phyloP scores from a whole-genome alignment of 208 protist species.

The Crithidia expoeki region DNA sequence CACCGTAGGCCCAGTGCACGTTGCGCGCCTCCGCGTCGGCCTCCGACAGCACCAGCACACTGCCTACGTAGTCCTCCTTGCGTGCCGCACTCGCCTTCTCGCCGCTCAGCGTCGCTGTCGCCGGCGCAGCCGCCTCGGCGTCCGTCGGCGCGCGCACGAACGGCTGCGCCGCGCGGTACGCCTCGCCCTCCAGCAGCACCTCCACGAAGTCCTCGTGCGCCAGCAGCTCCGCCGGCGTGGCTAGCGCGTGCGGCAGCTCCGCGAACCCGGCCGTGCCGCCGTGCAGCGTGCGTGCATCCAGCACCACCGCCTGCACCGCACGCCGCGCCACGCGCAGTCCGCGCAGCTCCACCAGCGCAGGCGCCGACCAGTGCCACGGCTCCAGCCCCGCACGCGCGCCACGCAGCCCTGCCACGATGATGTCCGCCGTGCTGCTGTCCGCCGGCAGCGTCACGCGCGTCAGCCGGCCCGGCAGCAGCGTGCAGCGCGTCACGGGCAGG shows the following conservation, averaged over 20 bases:
- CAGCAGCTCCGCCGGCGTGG: slow-evolving; percentile 21
- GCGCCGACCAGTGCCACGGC: not conserved
- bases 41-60: slow-evolving; percentile 27
- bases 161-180: slow-evolving; percentile 10
- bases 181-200: slow-evolving; percentile 9
- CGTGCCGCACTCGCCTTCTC: not conserved
- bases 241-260: slow-evolving; percentile 21
- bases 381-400: slow-evolving; percentile 12
- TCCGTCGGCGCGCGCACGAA: slow-evolving; percentile 12
- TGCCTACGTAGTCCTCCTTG: not conserved
- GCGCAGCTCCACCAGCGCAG: slow-evolving; percentile 22
- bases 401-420: slow-evolving; percentile 30
- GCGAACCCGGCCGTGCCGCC: slow-evolving; percentile 13
- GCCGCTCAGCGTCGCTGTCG: not conserved
- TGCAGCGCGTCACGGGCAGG: slow-evolving; percentile 22
- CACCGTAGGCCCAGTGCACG: slow-evolving; percentile 29
- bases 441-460: slow-evolving; percentile 28
- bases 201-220: slow-evolving; percentile 23
- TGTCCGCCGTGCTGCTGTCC: slow-evolving; percentile 23
- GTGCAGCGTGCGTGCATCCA: slow-evolving; percentile 23
- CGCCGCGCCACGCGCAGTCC: slow-evolving; percentile 27
- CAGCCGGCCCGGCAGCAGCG: slow-evolving; percentile 8
- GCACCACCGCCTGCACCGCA: slow-evolving; percentile 42
- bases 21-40: slow-evolving; percentile 8
- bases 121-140: slow-evolving; percentile 9